Percentiles rank a stretch among this genome's conserved stretches.
phyloP scores from a whole-genome alignment of 306 rosid genomes.

The Pachyrhizus erosus region DNA sequence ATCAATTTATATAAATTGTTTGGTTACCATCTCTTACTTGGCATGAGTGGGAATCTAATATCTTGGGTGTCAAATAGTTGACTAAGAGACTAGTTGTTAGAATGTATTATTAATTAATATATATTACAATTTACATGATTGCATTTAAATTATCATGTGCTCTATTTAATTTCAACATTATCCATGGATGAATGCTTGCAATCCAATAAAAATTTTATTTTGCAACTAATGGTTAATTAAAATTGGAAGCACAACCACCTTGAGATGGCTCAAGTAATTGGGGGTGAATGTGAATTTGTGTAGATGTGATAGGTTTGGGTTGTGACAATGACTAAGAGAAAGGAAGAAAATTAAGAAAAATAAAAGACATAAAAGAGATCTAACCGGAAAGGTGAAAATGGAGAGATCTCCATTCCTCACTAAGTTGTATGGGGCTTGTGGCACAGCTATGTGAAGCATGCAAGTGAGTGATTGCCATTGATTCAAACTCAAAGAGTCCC shows the following conservation, averaged over 20 bases:
- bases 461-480: conserved; percentile 80
- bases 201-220: not conserved
- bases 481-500: conserved; percentile 71
- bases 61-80: not conserved
- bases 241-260: not conserved
- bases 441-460: conserved; percentile 54
- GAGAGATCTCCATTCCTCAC: conserved; percentile 41
- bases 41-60: not conserved
- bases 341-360: not conserved
- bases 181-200: not conserved
- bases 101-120: not conserved
- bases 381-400: conserved; percentile 57
- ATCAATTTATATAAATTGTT: not conserved
- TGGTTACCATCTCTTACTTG: not conserved
- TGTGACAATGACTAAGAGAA: not conserved
- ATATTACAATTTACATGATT: not conserved
- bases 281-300: not conserved
- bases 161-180: not conserved
- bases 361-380: not conserved
- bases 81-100: not conserved
- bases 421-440: conserved; percentile 43
- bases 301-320: not conserved
- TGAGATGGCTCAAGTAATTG: not conserved
- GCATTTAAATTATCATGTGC: not conserved
- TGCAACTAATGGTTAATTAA: not conserved